A percentile compares a stretch with the other conserved stretches of the same genome.
These are phyloP conservation scores for Melastoma malabathricum DNA, from an alignment of 345 rosid species.

Conservation along the genomic window DNA sequence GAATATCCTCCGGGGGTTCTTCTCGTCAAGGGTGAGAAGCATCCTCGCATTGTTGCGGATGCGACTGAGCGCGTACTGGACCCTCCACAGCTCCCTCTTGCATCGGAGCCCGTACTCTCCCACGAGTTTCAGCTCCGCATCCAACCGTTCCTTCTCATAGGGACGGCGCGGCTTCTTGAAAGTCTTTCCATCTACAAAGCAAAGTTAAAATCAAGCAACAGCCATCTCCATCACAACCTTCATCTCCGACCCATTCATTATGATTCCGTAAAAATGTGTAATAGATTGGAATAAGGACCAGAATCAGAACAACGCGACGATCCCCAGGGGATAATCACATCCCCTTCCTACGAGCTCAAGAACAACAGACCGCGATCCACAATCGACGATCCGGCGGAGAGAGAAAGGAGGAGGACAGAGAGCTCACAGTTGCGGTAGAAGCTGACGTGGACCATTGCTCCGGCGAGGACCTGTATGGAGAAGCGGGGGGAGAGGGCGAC, in stretches of 20 bases:
- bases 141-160: slow-evolving; percentile 41
- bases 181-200: slow-evolving; percentile 36
- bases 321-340: too few relatives aligned
- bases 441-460: slow-evolving; percentile 29
- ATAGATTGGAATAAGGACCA: too few relatives aligned
- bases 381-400: too few relatives aligned
- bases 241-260: too few relatives aligned
- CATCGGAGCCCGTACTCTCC: slow-evolving; percentile 40
- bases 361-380: background rate
- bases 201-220: background rate
- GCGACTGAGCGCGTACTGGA: slow-evolving; percentile 37
- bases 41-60: slow-evolving; percentile 41
- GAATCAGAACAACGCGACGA: too few relatives aligned
- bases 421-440: slow-evolving; percentile 35
- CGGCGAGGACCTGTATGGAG: background rate
- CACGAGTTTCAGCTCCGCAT: slow-evolving; percentile 40
- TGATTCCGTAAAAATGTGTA: too few relatives aligned
- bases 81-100: slow-evolving; percentile 50
- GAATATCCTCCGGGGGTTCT: slow-evolving; percentile 32
- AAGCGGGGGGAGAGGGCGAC: background rate
- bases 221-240: too few relatives aligned
- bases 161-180: slow-evolving; percentile 50
- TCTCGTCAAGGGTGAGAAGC: slow-evolving; percentile 51
- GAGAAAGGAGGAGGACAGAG: background rate
- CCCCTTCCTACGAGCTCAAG: too few relatives aligned